Evolutionary conservation across 2,329 filamentous ascomycete species (phyloP).

Genomic region (Calonectria leucothoes): DNA sequence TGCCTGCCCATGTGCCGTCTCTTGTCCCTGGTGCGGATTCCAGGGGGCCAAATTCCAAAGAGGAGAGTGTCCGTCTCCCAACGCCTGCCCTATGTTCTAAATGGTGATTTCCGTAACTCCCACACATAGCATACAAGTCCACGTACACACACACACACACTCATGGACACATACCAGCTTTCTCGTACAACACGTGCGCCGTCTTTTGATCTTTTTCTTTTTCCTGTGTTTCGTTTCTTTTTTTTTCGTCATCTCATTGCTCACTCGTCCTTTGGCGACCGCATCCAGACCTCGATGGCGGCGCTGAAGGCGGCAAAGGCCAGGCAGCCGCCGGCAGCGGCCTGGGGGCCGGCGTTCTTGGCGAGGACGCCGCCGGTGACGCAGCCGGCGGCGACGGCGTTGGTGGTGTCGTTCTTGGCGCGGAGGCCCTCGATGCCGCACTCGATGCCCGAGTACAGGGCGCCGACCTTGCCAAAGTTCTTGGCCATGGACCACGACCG

Average conservation of each 20-base stretch:
- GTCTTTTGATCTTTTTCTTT: not conserved
- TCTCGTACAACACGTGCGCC: conserved; percentile 26
- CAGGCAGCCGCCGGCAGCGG: conserved; percentile 85
- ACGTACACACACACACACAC: conserved; percentile 35
- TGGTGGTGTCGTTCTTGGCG: conserved; percentile 92
- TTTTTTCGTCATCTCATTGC: not conserved
- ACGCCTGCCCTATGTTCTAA: conserved; percentile 49
- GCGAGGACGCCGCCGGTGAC: conserved; percentile 91
- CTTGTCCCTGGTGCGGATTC: conserved; percentile 9
- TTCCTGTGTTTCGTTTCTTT: not conserved
- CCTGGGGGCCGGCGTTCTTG: conserved; percentile 88
- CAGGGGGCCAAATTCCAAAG: conserved; percentile 36
- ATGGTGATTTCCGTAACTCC: conserved; percentile 42
- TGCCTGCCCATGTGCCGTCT: conserved; percentile 28
- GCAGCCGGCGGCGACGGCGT: conserved; percentile 89
- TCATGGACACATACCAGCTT: too few relatives aligned
- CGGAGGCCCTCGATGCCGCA: conserved; percentile 94
- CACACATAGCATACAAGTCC: conserved; percentile 27
- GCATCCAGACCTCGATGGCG: conserved; percentile 93
- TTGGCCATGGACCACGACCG: conserved; percentile 86
- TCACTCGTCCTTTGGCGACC: conserved; percentile 75
- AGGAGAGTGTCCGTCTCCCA: conserved; percentile 44
- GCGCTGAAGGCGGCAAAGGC: conserved; percentile 94
- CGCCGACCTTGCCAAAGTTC: conserved; percentile 95
- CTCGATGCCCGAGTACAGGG: conserved; percentile 91